A percentile compares a stretch with the other conserved stretches of the same genome.
phyloP scores from a whole-genome alignment of 2,329 filamentous ascomycete species.

The Colletotrichum sp. region DNA sequence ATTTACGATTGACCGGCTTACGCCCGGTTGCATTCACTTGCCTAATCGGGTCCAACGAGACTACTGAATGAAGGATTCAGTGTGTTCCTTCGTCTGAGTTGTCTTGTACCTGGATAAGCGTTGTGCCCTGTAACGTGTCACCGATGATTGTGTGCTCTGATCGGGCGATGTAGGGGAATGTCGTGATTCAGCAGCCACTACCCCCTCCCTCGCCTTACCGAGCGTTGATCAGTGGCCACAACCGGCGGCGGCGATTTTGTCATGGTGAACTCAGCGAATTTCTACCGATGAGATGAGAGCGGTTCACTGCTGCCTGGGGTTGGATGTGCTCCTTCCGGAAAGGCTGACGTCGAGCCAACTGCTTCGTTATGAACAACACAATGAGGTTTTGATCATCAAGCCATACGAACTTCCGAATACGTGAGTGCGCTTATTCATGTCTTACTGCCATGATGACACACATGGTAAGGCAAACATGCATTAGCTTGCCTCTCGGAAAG shows the following conservation, averaged over 20 bases:
- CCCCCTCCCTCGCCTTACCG: neutral
- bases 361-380: neutral
- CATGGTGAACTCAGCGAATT: neutral
- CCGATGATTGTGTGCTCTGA: neutral
- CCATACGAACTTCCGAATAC: neutral
- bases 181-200: neutral
- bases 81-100: neutral
- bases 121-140: neutral
- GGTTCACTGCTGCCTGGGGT: neutral
- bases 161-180: neutral
- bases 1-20: neutral
- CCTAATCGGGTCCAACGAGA: neutral
- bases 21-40: neutral
- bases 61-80: neutral
- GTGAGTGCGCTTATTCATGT: neutral
- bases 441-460: neutral
- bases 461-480: accelerated
- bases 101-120: neutral
- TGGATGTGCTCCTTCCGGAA: neutral
- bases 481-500: neutral
- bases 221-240: neutral
- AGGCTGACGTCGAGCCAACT: neutral
- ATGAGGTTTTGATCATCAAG: neutral
- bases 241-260: neutral
- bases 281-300: neutral